phyloP scores from a whole-genome alignment of 176 grass and related monocot species.

The Aegilops umbellulata region DNA sequence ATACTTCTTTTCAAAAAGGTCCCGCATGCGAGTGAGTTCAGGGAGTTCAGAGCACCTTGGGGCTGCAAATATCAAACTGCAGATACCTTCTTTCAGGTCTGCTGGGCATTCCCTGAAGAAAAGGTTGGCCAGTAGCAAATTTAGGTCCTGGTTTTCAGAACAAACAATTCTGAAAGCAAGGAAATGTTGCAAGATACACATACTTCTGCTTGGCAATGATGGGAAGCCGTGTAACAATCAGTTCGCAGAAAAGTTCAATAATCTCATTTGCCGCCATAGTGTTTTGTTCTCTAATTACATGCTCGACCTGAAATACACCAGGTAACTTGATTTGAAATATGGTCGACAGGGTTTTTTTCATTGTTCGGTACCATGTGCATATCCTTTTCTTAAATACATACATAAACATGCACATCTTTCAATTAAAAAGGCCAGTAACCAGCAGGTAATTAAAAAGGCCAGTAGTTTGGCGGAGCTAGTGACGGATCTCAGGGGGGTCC shows the following conservation, averaged over 20 bases:
- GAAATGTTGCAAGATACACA: constrained; percentile 22
- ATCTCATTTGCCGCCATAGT: constrained; percentile 89
- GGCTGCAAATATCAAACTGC: constrained; percentile 89
- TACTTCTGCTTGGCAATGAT: constrained; percentile 92
- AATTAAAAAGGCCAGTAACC: not conserved
- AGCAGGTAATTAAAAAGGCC: too few relatives aligned
- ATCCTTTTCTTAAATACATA: not conserved
- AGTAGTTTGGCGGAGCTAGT: too few relatives aligned
- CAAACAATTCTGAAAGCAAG: not conserved
- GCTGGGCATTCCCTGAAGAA: constrained; percentile 76
- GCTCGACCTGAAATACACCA: constrained; percentile 68
- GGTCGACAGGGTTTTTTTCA: not conserved
- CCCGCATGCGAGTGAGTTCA: constrained; percentile 71
- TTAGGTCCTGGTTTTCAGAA: constrained; percentile 19
- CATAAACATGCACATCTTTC: not conserved
- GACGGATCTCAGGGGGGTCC: too few relatives aligned
- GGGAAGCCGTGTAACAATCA: constrained; percentile 77
- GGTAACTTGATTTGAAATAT: not conserved
- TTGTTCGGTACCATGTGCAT: not conserved
- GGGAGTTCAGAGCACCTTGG: constrained; percentile 96
- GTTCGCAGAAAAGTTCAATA: constrained; percentile 91
- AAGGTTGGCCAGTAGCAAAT: not conserved
- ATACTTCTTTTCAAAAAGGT: constrained; percentile 93
- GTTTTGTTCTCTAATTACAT: constrained; percentile 98
- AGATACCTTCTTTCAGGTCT: constrained; percentile 98